phyloP scores from a whole-genome alignment of 169 alveolate genomes.

The Plasmodium gaboni region DNA sequence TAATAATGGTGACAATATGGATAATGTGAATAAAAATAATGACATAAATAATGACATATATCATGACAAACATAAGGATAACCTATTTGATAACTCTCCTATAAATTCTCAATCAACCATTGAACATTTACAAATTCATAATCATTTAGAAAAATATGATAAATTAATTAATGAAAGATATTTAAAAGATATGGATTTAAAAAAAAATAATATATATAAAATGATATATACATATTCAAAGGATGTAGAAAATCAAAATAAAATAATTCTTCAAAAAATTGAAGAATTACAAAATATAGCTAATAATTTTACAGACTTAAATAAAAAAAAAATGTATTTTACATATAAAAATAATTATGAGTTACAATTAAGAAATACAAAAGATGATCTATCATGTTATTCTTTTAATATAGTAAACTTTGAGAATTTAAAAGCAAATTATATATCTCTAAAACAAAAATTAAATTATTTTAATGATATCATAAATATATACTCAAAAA shows the following conservation, averaged over 20 bases:
- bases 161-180: slow-evolving; percentile 24
- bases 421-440: slow-evolving; percentile 15
- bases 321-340: not conserved
- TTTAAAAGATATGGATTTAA: slow-evolving; percentile 28
- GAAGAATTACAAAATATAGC: slow-evolving; percentile 19
- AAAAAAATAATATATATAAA: slow-evolving; percentile 46
- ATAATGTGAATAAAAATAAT: not conserved
- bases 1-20: not conserved
- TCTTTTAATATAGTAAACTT: slow-evolving; percentile 21
- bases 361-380: not conserved
- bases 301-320: not conserved
- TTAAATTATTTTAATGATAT: slow-evolving; percentile 21
- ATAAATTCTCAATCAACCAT: not conserved
- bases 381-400: not conserved
- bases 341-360: slow-evolving; percentile 1
- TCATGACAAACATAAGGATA: too few relatives aligned
- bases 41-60: not conserved
- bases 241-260: slow-evolving; percentile 35
- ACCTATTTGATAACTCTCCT: too few relatives aligned
- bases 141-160: slow-evolving; percentile 21
- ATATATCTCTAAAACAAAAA: slow-evolving; percentile 19
- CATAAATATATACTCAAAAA: slow-evolving; percentile 14
- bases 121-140: slow-evolving; percentile 28
- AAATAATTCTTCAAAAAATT: slow-evolving; percentile 9
- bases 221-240: slow-evolving; percentile 36